phyloP scores from a whole-genome alignment of 1,284 basidiomycete species.

The Ganoderma boninense region DNA sequence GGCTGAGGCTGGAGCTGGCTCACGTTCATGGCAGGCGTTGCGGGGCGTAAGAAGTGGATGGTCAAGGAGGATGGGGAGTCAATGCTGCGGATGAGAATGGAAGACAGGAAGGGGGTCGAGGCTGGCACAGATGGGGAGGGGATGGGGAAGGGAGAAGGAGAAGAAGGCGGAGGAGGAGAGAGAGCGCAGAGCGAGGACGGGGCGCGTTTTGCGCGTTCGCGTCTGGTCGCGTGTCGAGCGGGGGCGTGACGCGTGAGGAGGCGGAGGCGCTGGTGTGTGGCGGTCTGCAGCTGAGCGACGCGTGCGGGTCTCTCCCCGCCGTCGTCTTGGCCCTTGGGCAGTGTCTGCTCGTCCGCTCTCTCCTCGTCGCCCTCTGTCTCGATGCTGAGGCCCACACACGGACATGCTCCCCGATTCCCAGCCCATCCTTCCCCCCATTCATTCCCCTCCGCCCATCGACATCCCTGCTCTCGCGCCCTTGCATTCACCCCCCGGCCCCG shows the following conservation, averaged over 20 bases:
- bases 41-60: constrained; percentile 2
- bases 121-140: neutral
- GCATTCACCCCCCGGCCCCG: constrained; percentile 11
- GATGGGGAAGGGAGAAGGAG: too few species aligned
- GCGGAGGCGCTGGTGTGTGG: too few species aligned
- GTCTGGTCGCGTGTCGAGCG: constrained; percentile 5
- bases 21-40: constrained; percentile 44
- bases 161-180: neutral
- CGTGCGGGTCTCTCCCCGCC: too few species aligned
- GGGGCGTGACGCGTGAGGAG: neutral
- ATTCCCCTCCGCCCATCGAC: constrained; percentile 30
- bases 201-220: neutral
- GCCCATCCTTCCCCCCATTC: constrained; percentile 29
- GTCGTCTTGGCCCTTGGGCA: too few species aligned
- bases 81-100: neutral
- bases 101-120: too few species aligned
- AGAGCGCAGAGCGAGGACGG: neutral
- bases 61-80: constrained; percentile 4
- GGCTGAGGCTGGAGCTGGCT: constrained; percentile 47
- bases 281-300: too few species aligned
- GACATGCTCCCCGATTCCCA: constrained; percentile 21
- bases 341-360: neutral
- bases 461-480: constrained; percentile 25
- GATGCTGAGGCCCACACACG: constrained; percentile 14
- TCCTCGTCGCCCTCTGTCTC: constrained; percentile 8